Percentiles rank a stretch among this genome's conserved stretches.
Conservation (phyloP, 2,329 filamentous ascomycete genomes). For the Alternaria sp. region DNA sequence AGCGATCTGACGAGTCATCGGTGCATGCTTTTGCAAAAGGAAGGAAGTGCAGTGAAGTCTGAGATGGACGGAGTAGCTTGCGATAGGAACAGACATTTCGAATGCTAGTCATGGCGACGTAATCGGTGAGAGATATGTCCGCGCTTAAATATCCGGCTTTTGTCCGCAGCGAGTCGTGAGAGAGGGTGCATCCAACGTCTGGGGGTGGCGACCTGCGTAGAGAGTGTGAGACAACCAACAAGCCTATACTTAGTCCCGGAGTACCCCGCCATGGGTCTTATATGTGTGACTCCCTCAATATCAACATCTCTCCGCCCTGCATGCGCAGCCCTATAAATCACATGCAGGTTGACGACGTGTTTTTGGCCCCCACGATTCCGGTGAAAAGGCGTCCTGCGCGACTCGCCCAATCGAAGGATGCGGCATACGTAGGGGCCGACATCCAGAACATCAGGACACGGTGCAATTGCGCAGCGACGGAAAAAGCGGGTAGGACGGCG, state of each 20-base stretch:
- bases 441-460: slow-evolving; percentile 15
- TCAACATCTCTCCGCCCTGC: neutral
- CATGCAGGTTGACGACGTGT: slow-evolving; percentile 13
- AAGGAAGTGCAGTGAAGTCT: neutral
- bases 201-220: neutral
- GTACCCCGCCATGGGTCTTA: neutral
- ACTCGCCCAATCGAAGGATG: slow-evolving; percentile 10
- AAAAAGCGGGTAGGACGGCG: slow-evolving; percentile 5
- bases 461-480: slow-evolving; percentile 3
- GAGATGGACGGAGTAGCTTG: neutral
- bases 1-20: neutral
- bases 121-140: neutral
- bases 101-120: neutral
- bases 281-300: slow-evolving; percentile 5
- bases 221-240: neutral
- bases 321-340: slow-evolving; percentile 9
- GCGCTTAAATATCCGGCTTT: neutral
- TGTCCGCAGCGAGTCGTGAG: neutral
- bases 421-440: slow-evolving; percentile 13
- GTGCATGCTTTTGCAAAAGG: neutral
- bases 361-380: slow-evolving; percentile 30
- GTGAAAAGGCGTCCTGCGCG: slow-evolving; percentile 11
- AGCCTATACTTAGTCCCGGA: neutral
- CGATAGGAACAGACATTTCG: neutral
- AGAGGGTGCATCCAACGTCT: neutral